phyloP scores from a whole-genome alignment of 352 stramenopile species.

The Pythium coloratum region DNA sequence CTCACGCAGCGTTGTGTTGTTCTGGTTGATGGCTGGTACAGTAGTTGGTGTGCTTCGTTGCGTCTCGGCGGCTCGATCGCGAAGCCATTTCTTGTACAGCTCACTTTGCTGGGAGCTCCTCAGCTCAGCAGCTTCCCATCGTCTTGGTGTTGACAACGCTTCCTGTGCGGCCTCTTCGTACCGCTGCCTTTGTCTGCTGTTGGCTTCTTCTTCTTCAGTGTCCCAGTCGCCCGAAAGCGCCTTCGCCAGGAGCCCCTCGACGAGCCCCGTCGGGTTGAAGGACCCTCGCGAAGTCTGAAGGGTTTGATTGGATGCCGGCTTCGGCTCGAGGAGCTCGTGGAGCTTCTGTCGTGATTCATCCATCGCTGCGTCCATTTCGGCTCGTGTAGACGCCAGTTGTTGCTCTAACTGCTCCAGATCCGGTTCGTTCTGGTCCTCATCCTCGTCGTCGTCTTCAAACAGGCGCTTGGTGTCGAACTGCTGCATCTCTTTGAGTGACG shows the following conservation, averaged over 20 bases:
- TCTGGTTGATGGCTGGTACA: slow-evolving; percentile 25
- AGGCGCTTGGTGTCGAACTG: slow-evolving; percentile 8
- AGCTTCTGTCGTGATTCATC: slow-evolving; percentile 26
- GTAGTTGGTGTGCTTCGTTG: background rate
- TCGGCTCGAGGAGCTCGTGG: slow-evolving; percentile 5
- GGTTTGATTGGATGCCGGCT: background rate
- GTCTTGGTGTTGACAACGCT: background rate
- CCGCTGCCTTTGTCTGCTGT: background rate
- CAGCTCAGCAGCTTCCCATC: background rate
- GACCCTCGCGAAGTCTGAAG: background rate
- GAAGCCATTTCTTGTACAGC: slow-evolving; percentile 19
- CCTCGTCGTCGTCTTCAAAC: slow-evolving; percentile 8
- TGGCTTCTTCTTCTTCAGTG: background rate
- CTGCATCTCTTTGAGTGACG: slow-evolving; percentile 42
- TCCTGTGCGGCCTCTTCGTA: background rate
- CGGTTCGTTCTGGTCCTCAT: slow-evolving; percentile 25
- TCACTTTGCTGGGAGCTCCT: slow-evolving; percentile 17
- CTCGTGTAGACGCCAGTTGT: slow-evolving; percentile 16
- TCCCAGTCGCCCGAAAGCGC: slow-evolving; percentile 7
- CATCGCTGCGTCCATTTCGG: slow-evolving; percentile 33
- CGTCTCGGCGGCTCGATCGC: background rate
- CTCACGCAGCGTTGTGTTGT: slow-evolving; percentile 17
- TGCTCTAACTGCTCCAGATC: slow-evolving; percentile 27
- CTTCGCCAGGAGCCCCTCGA: slow-evolving; percentile 15
- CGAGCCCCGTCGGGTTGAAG: slow-evolving; percentile 8